phyloP scores from a whole-genome alignment of 192 early-diverging fungal genomes.

The Coemansia sp. region DNA sequence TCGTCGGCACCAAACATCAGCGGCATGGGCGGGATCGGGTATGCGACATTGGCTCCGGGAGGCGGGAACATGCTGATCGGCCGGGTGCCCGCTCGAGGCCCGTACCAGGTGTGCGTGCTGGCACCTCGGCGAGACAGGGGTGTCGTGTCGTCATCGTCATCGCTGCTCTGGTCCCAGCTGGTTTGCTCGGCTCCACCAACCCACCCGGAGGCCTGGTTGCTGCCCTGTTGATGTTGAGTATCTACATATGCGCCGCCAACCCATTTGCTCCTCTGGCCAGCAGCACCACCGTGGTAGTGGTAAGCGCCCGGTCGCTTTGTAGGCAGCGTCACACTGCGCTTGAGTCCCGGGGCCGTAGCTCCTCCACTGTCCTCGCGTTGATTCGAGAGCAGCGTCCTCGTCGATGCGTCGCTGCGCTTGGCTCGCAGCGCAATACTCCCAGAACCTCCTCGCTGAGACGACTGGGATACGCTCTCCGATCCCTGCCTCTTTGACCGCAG shows the following conservation, averaged over 20 bases:
- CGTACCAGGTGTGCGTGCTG: conserved; percentile 47
- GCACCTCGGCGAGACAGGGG: conserved; percentile 19
- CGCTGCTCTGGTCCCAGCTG: conserved; percentile 48
- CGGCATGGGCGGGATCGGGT: conserved; percentile 42
- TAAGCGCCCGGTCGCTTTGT: conserved; percentile 23
- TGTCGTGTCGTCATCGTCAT: conserved; percentile 17
- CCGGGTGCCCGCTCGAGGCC: conserved; percentile 31
- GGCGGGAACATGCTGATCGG: conserved; percentile 48
- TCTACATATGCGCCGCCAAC: conserved; percentile 26
- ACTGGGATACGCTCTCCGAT: background rate
- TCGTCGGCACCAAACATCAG: conserved; percentile 54
- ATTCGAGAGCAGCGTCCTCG: conserved; percentile 22
- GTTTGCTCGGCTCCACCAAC: conserved; percentile 22
- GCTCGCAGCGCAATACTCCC: conserved; percentile 24
- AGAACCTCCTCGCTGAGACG: background rate
- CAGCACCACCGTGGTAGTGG: conserved; percentile 1
- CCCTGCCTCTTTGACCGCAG: background rate
- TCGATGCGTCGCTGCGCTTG: conserved; percentile 32
- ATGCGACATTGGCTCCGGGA: conserved; percentile 15
- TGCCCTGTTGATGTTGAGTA: background rate
- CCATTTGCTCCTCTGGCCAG: conserved; percentile 34
- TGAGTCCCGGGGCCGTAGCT: conserved; percentile 12
- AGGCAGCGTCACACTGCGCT: conserved; percentile 49
- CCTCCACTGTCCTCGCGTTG: conserved; percentile 29
- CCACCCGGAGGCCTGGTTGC: conserved; percentile 28